Base-by-base conservation (phyloP, 441 rosid genomes). In the Sinapis alba region DNA sequence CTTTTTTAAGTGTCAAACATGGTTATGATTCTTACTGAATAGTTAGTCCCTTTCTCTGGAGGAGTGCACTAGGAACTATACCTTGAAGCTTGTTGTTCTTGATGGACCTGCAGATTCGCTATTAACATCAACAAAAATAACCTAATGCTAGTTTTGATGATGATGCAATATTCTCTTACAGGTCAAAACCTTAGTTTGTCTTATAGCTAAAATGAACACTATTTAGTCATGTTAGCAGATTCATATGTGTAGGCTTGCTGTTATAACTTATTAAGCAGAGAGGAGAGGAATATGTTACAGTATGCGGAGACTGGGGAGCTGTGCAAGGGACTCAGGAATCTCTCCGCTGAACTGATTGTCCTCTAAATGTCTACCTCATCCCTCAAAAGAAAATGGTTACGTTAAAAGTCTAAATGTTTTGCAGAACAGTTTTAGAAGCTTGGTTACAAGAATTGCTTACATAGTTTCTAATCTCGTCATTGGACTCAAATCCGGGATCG, bases 11-110 rank as follows among this genome's bases (percentile, higher is more conserved):
- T 38, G 43, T 27, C 15, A 71, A 45, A 47, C 54, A 26, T 30
- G 24, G 47, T 56, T 1, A 7, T 20, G 41, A 28, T 54, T 72
- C 93, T 73, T 83, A 89, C 98, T 81, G 81, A 54, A 90, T 81
- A 23, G 77, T 82, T 75, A 87, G 20, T 73, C 83, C 87, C 12
- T 58, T 60, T 76, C 41, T 89, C 34, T 73, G 57, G 65, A 21
- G 78, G 34, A 92, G 80, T 4, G 78, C 73, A 4, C 53, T 36
- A 11, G 98, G 96, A 75, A 92, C 59, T 81, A 72, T 74, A 23
- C 93, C 92, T 1, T 77, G 75, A 18, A 94, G 81, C 65, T 83
- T 83, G 80, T 94, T 92, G 70, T 88, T 87, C 69, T 88, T 90
- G 66, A 90, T 83, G 70, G 78, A 83, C 83, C 97, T 92, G 93